Evolutionary conservation across 2,329 filamentous ascomycete genomes (phyloP), one percentile per base, ranked within the genome.

Genomic region (Ilyonectria mors-panacis): DNA sequence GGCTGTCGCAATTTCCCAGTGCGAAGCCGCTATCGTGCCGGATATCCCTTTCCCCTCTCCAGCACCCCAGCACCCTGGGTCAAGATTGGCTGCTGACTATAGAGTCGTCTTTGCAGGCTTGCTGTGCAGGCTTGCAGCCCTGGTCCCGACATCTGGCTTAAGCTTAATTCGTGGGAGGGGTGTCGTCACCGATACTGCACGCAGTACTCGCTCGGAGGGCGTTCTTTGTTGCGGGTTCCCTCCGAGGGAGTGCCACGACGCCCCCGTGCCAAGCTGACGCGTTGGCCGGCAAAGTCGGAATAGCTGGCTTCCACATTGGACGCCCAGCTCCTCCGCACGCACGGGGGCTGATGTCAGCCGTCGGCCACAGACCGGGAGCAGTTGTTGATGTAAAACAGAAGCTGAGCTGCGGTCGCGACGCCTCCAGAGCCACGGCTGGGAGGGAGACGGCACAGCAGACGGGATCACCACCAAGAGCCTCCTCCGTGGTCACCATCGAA

Each of bases 201-300:
- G 26, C 26, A 26, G 26, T 6, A 6, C 35, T 56, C 39, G 39
- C 26, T 57, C 53, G 45, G 60, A 39, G 54, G 6, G 42, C 28
- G 61, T 44, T 48, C 58, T 23, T 58, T 39, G 54, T 30, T 28
- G 51, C 56, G 19, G 62, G 56, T 37, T 66, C 23, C 58, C 58
- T 62, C 59, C 47, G 28, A 54, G 37, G 17, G 23, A 58, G 45
- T 37, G 35, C 58, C 28, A 66, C 62, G 59, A 66, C 57, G 60
- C 59, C 55, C 66, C 58, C 63, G 56, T 66, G 71, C 71, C 67
- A 73, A 69, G 70, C 69, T 68, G 64, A 71, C 70, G 68, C 64
- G 66, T 71, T 70, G 63, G 50, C 66, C 73, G 73, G 73, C 71
- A 75, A 75, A 74, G 66, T 56, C 68, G 73, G 73, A 72, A 73